Evolutionary conservation across 768 basidiomycete genomes (phyloP), one percentile per base, ranked within the genome.

Genomic region (Daedalea quercina): DNA sequence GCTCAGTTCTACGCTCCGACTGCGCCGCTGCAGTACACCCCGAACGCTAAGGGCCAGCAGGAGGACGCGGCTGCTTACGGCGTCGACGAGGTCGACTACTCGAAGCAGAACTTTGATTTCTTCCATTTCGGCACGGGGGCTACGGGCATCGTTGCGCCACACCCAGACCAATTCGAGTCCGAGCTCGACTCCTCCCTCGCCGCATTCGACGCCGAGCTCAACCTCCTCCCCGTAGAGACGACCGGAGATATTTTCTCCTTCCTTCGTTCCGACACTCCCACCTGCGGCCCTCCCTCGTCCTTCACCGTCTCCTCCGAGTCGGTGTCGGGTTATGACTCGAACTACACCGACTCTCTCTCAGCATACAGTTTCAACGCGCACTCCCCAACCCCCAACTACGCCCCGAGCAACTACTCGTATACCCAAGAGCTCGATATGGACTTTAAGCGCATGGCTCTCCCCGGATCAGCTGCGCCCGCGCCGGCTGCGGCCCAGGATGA

Each of bases 231-330:
- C 58, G 77, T 79, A 61, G 79, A 86, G 56, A 80, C 81, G 66
- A 57, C 60, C 50, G 55, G 49, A 26, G 79, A 81, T 69, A 74
- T 81, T 53, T 87, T 83, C 73, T 73, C 76, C 59, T 77, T 78
- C 70, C 73, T 83, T 58, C 76, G 83, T 67, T 74, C 80, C 52
- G 80, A 80, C 62, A 79, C 80, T 47, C 78, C 82, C 62, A 79
- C 76, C 46, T 77, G 76, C 68, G 85, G 85, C 57, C 84, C 87
- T 54, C 84, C 81, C 47, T 91, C 90, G 51, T 78, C 84, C 58
- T 82, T 91, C 67, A 89, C 90, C 55, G 80, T 79, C 57, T 88
- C 86, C 40, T 84, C 85, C 57, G 87, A 90, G 68, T 88, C 86
- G 53, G 65, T 60, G 57, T 66, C 63, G 51, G 63, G 55, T 44